These are phyloP conservation scores for Trichosanthes truncata DNA, from an alignment of 306 rosid species.

Conservation along the genomic window DNA sequence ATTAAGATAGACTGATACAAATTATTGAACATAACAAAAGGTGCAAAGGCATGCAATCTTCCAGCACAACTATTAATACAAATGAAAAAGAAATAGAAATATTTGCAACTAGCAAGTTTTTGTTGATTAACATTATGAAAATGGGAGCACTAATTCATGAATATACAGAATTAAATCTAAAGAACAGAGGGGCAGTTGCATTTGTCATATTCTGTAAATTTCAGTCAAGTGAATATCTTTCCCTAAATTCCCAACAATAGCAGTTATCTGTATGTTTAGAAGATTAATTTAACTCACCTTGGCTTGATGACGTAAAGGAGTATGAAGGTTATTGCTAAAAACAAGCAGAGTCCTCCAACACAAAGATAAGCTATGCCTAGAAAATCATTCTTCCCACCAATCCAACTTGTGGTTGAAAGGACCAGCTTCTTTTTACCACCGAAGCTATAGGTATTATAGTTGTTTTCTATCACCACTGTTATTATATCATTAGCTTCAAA, in stretches of 20 bases:
- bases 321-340: slow-evolving; percentile 54
- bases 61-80: not conserved
- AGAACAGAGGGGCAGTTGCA: not conserved
- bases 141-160: not conserved
- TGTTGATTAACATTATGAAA: not conserved
- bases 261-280: not conserved
- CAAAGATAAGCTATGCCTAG: slow-evolving; percentile 58
- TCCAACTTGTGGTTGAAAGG: slow-evolving; percentile 88
- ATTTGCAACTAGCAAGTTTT: not conserved
- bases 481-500: slow-evolving; percentile 52
- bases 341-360: slow-evolving; percentile 51
- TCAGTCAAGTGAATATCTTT: not conserved
- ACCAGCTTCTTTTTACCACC: slow-evolving; percentile 62
- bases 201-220: not conserved
- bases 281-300: slow-evolving; percentile 37
- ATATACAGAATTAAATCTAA: not conserved
- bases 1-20: not conserved
- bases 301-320: slow-evolving; percentile 57
- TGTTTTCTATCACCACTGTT: slow-evolving; percentile 49
- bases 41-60: not conserved
- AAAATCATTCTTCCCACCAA: slow-evolving; percentile 74
- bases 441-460: slow-evolving; percentile 72
- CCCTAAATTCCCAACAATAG: not conserved
- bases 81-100: not conserved
- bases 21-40: not conserved